phyloP scores from a whole-genome alignment of 2,329 filamentous ascomycete genomes.

The Phialophora macrospora region DNA sequence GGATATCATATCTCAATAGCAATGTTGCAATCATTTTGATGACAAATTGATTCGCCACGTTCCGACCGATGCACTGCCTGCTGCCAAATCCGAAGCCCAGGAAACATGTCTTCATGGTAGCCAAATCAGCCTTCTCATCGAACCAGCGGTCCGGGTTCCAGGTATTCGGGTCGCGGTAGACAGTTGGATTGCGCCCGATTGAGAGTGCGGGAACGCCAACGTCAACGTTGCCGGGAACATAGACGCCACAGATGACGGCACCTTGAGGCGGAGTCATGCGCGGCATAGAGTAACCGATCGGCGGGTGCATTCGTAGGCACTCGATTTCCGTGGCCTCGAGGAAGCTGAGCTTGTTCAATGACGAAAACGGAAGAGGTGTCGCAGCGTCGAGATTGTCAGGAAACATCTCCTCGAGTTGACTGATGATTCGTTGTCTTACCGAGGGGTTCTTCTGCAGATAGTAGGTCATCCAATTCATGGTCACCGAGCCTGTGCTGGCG shows the following conservation, averaged over 20 bases:
- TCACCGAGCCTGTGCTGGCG: conserved; percentile 31
- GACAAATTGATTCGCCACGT: conserved; percentile 33
- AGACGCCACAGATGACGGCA: conserved; percentile 39
- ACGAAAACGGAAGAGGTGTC: conserved; percentile 22
- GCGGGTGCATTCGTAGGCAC: conserved; percentile 31
- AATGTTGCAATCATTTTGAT: conserved; percentile 33
- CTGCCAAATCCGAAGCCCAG: conserved; percentile 32
- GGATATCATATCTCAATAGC: conserved; percentile 30
- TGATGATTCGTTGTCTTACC: conserved; percentile 22
- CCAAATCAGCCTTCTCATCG: conserved; percentile 27
- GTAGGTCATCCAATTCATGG: conserved; percentile 34
- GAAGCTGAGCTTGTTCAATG: conserved; percentile 26
- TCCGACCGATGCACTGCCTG: conserved; percentile 31
- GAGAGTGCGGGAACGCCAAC: conserved; percentile 32
- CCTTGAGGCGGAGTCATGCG: conserved; percentile 42
- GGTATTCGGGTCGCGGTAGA: conserved; percentile 29
- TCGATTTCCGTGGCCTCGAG: conserved; percentile 31
- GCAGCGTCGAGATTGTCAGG: conserved; percentile 26
- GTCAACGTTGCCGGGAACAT: conserved; percentile 39
- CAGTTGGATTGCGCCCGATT: conserved; percentile 27
- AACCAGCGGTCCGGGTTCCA: conserved; percentile 36
- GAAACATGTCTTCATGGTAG: conserved; percentile 30
- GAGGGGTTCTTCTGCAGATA: conserved; percentile 32
- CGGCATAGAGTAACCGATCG: conserved; percentile 42
- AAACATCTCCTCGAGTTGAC: conserved; percentile 31